Percentiles rank a stretch among this genome's conserved stretches.
Evolutionary conservation across 225 moss, liverwort and hornwort genomes (phyloP).

Genomic region (Bryoerythrophyllum caledonicum): DNA sequence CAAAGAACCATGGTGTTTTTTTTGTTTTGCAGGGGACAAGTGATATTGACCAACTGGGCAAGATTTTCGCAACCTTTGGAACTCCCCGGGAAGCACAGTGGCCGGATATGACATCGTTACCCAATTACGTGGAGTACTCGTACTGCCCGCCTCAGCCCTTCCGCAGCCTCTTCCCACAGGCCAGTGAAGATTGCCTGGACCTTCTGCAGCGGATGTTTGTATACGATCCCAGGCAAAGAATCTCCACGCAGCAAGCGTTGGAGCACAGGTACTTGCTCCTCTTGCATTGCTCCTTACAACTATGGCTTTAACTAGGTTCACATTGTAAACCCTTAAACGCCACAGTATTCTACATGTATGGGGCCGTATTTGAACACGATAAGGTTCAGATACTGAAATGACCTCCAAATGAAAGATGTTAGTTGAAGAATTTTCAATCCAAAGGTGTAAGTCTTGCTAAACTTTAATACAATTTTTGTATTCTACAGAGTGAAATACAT

Average conservation of each 20-base stretch:
- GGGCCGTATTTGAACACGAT: no score
- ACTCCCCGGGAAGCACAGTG: conserved; percentile 94
- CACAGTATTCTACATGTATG: no score
- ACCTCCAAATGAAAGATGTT: no score
- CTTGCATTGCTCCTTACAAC: neutral
- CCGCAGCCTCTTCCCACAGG: conserved; percentile 80
- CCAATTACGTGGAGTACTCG: conserved; percentile 92
- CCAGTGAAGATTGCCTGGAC: conserved; percentile 94
- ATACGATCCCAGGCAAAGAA: conserved; percentile 86
- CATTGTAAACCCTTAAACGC: no score
- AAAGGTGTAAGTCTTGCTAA: no score
- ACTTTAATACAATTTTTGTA: no score
- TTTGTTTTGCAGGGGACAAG: conserved; percentile 61
- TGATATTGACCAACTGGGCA: conserved; percentile 98
- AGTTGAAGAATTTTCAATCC: no score
- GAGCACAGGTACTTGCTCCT: conserved; percentile 68
- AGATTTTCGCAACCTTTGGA: conserved; percentile 92
- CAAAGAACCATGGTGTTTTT: neutral
- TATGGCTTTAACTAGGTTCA: no score
- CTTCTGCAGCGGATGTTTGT: conserved; percentile 89
- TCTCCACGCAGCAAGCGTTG: conserved; percentile 81
- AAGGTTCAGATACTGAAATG: no score
- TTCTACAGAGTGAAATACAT: no score
- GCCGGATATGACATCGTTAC: conserved; percentile 93
- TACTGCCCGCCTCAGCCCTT: conserved; percentile 86